phyloP scores from a whole-genome alignment of 768 basidiomycete species.

The Suillus subalutaceus region DNA sequence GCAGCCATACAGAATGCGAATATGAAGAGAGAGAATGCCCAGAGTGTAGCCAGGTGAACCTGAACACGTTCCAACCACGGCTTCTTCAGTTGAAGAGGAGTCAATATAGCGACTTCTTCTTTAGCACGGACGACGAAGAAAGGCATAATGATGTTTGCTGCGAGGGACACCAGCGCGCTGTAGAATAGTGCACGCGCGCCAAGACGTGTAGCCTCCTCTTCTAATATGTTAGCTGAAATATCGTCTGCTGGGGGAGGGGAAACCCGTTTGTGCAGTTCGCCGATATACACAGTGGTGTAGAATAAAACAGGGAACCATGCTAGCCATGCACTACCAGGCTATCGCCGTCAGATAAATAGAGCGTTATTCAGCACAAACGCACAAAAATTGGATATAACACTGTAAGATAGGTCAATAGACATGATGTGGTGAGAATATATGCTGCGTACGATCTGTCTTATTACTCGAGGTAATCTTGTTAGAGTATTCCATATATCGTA shows the following conservation, averaged over 20 bases:
- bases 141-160: constrained; percentile 72
- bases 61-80: constrained; percentile 47
- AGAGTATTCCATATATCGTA: constrained; percentile 74
- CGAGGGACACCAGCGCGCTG: constrained; percentile 69
- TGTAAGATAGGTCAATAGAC: constrained; percentile 31
- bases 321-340: constrained; percentile 64
- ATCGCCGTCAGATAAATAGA: constrained; percentile 10
- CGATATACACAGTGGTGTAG: constrained; percentile 86
- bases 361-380: constrained; percentile 27
- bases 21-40: constrained; percentile 76
- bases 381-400: constrained; percentile 86
- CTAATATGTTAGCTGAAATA: constrained; percentile 40
- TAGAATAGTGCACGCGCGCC: constrained; percentile 86
- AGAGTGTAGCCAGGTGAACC: constrained; percentile 68
- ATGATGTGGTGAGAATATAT: constrained; percentile 10
- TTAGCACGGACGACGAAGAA: constrained; percentile 47
- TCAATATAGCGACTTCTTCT: constrained; percentile 11
- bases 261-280: constrained; percentile 75
- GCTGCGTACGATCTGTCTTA: constrained; percentile 75
- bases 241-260: constrained; percentile 36
- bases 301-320: constrained; percentile 94
- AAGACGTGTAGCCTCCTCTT: constrained; percentile 76
- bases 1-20: constrained; percentile 79
- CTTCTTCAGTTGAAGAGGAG: constrained; percentile 22
- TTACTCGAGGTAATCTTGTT: constrained; percentile 67